These are phyloP conservation scores for Mrakia blollopis DNA, from an alignment of 768 basidiomycete species.

Conservation along the genomic window DNA sequence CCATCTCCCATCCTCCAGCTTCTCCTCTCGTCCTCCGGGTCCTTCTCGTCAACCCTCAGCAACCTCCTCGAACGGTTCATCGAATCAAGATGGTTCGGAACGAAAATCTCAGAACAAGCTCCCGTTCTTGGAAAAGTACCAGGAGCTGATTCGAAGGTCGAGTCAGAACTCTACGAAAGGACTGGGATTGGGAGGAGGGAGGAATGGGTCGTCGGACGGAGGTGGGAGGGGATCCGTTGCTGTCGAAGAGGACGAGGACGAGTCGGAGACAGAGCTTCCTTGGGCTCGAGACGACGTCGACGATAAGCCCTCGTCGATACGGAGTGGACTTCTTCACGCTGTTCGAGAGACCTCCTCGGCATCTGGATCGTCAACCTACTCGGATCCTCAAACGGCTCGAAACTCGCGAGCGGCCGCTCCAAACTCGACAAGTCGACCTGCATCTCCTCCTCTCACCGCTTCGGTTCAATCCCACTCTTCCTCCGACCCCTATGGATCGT, in stretches of 20 bases:
- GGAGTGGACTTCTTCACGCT: conserved; percentile 11
- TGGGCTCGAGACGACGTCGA: conserved; percentile 9
- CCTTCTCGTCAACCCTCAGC: conserved; percentile 2
- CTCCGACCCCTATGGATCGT: background rate
- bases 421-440: background rate
- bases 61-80: conserved; percentile 4
- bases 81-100: background rate
- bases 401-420: background rate
- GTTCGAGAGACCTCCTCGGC: background rate
- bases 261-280: conserved; percentile 7
- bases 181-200: background rate
- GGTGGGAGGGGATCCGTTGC: background rate
- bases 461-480: background rate
- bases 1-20: background rate
- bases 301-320: conserved; percentile 2
- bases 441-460: background rate
- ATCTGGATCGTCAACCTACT: background rate
- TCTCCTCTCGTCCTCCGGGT: background rate
- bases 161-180: background rate
- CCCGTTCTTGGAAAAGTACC: conserved; percentile 5
- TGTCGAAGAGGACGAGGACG: background rate
- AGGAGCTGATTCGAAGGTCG: background rate
- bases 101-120: conserved; percentile 9
- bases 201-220: background rate
- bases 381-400: background rate